These are phyloP conservation scores for Vitellaria paradoxa DNA, from an alignment of 179 eudicot species.

Conservation along the genomic window DNA sequence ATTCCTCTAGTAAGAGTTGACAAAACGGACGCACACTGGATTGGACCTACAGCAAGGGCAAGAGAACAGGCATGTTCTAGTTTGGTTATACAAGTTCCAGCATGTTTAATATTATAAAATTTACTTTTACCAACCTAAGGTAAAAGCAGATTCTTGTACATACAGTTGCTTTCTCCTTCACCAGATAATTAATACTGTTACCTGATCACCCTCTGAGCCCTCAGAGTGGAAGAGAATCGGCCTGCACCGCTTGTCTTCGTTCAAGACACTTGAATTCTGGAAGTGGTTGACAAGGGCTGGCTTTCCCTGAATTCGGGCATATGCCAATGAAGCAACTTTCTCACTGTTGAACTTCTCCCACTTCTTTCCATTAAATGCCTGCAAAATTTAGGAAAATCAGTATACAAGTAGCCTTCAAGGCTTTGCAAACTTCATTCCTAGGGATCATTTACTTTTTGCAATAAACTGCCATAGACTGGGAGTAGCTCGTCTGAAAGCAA, in stretches of 20 bases:
- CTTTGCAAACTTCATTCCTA: neutral
- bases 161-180: neutral
- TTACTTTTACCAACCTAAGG: neutral
- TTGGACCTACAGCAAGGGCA: neutral
- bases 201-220: conserved; percentile 70
- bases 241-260: conserved; percentile 82
- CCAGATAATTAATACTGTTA: conserved; percentile 15
- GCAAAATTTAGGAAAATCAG: conserved; percentile 16
- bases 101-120: neutral
- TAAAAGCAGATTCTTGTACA: neutral
- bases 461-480: neutral
- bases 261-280: conserved; percentile 94
- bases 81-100: neutral
- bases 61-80: neutral
- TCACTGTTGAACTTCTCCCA: conserved; percentile 98
- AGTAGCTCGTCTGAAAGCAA: conserved; percentile 2
- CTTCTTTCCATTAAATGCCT: conserved; percentile 88
- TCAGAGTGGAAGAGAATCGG: conserved; percentile 83
- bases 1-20: neutral
- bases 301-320: conserved; percentile 91
- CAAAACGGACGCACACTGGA: neutral
- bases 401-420: neutral
- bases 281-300: conserved; percentile 80
- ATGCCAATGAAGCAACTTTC: conserved; percentile 88
- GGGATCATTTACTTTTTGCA: neutral